Conservation (phyloP, 2,329 filamentous ascomycete species). For the Blumeria graminis region DNA sequence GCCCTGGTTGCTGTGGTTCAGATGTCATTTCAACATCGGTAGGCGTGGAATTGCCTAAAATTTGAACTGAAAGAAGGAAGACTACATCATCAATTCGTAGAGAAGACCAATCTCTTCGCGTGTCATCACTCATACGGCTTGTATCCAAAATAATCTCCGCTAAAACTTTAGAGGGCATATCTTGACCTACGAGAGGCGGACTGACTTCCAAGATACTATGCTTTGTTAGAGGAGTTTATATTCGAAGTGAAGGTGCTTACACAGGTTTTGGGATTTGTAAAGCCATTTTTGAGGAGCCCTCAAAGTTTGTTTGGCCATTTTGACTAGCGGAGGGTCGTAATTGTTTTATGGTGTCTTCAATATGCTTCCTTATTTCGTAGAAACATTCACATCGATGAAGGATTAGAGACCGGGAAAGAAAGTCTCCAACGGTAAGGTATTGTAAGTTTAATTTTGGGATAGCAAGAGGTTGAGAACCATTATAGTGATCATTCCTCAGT, state of each 20-base stretch:
- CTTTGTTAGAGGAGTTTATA: constrained; percentile 5
- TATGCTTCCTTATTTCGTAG: constrained; percentile 77
- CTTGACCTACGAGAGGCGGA: constrained; percentile 60
- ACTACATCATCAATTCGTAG: constrained; percentile 72
- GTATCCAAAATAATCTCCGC: constrained; percentile 74
- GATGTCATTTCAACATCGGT: constrained; percentile 28
- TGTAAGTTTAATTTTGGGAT: constrained; percentile 90
- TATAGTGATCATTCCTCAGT: constrained; percentile 61
- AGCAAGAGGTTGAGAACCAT: constrained; percentile 66
- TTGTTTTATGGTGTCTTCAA: constrained; percentile 60
- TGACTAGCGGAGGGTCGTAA: constrained; percentile 44
- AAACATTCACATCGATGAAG: constrained; percentile 80
- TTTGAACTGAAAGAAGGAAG: constrained; percentile 58
- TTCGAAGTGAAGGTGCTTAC: constrained; percentile 9
- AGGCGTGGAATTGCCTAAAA: constrained; percentile 24
- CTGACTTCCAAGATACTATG: constrained; percentile 54
- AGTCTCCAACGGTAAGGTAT: constrained; percentile 84
- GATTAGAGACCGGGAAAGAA: constrained; percentile 83
- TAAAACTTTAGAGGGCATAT: constrained; percentile 60
- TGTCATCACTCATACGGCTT: constrained; percentile 47
- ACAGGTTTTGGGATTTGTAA: constrained; percentile 66
- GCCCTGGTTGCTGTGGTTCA: constrained; percentile 35
- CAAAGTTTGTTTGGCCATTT: constrained; percentile 46
- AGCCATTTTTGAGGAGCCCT: constrained; percentile 79
- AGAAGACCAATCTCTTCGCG: constrained; percentile 74